Base-by-base conservation (phyloP, 257 asterid species). In the Marsdenia floribunda region DNA sequence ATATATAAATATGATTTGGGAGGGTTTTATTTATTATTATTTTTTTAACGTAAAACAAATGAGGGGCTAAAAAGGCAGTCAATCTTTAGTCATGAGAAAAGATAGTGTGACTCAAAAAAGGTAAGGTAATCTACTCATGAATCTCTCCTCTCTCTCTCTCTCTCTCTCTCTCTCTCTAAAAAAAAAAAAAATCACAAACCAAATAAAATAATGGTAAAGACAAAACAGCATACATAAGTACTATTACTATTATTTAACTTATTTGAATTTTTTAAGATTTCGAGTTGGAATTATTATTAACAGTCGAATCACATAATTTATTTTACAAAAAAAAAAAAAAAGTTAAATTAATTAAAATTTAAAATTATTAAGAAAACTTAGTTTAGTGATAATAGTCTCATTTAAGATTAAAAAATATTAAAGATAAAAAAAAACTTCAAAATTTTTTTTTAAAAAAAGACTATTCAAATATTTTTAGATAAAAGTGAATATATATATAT, bases 71-170 rank as follows among this genome's bases (percentile, higher is more conserved):
- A 86, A 86, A 80, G 88, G 88, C 76, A 80, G 86, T 88, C 88
- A 84, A 90, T 88, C 84, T 75, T 77, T 59, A 53, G 80, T 85
- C 80, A 76, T 77, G 72, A 54, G 70, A 24, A 70, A 58, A 64
- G 70, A 79, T 76, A 82, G 65, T 69, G 69, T 57, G 35, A 61
- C 80, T 75, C 78, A 71, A 74, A 70, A 80, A 82, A 52, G 79
- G 79, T 75, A 64, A 75, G 80, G 82, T 76, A 84, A 79, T 78
- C 66, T 76, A 83, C 85, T 86, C 93, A 88, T 88, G 93, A 86
- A 88, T 90, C 89, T 85, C 85, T 83, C 90, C 57, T 74, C 85
- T 67, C 79, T 68, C 11, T 24, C 1, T 1, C 5, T n/a, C 33
- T 22, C 35, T 9, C 80, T 80, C 47, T 42, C 1, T 6, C 1